These are phyloP conservation scores for Rhododendron ovatum DNA, from an alignment of 148 eudicot genomes.

Conservation along the genomic window DNA sequence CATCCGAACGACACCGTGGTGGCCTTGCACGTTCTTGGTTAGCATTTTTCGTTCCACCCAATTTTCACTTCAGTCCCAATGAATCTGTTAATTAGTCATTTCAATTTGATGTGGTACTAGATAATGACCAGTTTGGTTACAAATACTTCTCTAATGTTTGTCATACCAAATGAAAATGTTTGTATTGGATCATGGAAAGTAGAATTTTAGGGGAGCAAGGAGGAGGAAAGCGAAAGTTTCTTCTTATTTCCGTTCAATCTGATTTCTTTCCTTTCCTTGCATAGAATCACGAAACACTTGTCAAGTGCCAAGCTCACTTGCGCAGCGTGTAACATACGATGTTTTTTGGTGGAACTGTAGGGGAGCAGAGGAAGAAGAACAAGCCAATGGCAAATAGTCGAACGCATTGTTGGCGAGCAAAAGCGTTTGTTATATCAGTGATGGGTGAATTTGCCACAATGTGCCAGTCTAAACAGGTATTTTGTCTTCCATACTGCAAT, in stretches of 20 bases:
- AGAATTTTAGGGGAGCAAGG: not conserved
- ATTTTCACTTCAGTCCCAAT: not conserved
- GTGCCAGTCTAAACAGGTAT: slow-evolving; percentile 64
- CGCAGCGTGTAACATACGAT: not conserved
- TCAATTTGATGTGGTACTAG: not conserved
- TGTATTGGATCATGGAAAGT: not conserved
- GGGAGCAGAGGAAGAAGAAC: not conserved
- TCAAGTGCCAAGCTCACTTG: too few species aligned
- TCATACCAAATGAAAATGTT: not conserved
- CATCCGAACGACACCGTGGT: not conserved
- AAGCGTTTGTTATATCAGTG: slow-evolving; percentile 57
- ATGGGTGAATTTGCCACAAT: slow-evolving; percentile 66
- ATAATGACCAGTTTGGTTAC: not conserved
- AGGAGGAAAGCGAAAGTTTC: not conserved
- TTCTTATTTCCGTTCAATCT: not conserved
- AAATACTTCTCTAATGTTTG: not conserved
- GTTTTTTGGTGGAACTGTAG: not conserved
- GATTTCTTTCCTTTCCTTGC: too few species aligned
- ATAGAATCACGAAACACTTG: not conserved
- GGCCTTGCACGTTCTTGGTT: not conserved
- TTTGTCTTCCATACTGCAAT: not conserved
- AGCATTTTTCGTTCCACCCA: not conserved
- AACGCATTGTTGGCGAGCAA: slow-evolving; percentile 51
- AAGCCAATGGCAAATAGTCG: slow-evolving; percentile 14
- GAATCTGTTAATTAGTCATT: not conserved